These are phyloP conservation scores for Jaapia argillacea DNA, from an alignment of 768 basidiomycete species.

Conservation along the genomic window DNA sequence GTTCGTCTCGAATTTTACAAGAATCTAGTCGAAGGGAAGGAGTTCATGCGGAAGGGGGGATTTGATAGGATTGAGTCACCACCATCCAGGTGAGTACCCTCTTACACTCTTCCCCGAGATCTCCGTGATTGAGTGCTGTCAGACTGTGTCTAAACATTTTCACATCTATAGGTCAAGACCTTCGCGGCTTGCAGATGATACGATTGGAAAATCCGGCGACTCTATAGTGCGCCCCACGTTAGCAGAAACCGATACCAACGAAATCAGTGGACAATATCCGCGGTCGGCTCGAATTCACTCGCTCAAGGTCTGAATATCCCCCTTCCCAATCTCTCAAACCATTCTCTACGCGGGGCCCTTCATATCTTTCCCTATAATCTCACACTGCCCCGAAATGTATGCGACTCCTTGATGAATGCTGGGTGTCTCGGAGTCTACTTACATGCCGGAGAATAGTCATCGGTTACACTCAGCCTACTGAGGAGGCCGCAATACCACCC, in stretches of 20 bases:
- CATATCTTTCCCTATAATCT: no score
- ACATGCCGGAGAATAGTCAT: no score
- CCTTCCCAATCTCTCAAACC: slow-evolving; percentile 74
- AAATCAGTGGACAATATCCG: slow-evolving; percentile 62
- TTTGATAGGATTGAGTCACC: slow-evolving; percentile 93
- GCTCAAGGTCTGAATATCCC: slow-evolving; percentile 70
- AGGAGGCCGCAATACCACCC: slow-evolving; percentile 79
- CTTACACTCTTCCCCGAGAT: slow-evolving; percentile 5
- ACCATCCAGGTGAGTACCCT: slow-evolving; percentile 66
- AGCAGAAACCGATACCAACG: slow-evolving; percentile 75
- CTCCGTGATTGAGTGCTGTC: slow-evolving; percentile 2
- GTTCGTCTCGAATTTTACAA: no score
- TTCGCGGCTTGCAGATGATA: slow-evolving; percentile 68
- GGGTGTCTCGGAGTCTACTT: no score
- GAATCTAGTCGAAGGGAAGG: slow-evolving; percentile 91
- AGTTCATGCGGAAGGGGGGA: slow-evolving; percentile 91
- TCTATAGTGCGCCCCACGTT: no score
- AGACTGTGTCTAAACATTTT: slow-evolving; percentile 94
- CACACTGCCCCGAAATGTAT: no score
- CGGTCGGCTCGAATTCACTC: slow-evolving; percentile 64
- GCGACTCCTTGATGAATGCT: no score
- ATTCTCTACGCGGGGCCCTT: no score
- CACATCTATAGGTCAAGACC: slow-evolving; percentile 74
- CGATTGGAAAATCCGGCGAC: slow-evolving; percentile 45
- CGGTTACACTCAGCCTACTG: no score